These are phyloP conservation scores for Ogataea pignaliae DNA, from an alignment of 805 yeast species.

Conservation along the genomic window DNA sequence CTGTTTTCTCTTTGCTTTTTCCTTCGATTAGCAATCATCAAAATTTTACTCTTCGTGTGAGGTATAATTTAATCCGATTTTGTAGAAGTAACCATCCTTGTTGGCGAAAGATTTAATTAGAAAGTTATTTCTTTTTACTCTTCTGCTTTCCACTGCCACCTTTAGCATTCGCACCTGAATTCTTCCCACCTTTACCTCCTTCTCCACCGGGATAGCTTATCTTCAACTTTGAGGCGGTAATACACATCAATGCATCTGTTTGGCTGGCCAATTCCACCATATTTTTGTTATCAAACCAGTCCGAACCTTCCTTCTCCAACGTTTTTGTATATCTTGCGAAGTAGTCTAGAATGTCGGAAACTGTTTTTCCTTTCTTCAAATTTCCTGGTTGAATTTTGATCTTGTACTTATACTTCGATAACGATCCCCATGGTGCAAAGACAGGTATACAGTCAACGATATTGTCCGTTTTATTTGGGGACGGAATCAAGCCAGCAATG, in stretches of 20 bases:
- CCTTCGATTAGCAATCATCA: no score
- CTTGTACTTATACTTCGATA: conserved; percentile 71
- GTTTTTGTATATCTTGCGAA: conserved; percentile 37
- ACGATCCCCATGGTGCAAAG: conserved; percentile 89
- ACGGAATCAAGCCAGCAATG: conserved; percentile 32
- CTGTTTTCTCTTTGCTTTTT: no score
- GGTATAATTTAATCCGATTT: no score
- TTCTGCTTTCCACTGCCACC: conserved; percentile 8
- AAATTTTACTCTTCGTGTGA: no score
- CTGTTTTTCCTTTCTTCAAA: conserved; percentile 83
- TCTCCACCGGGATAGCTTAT: conserved; percentile 51
- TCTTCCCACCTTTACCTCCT: conserved; percentile 12
- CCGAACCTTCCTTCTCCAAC: conserved; percentile 33
- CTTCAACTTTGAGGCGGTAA: conserved; percentile 72
- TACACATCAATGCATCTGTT: conserved; percentile 58
- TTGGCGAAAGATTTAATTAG: no score
- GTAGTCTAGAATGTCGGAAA: conserved; percentile 60
- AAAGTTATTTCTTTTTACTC: conserved; percentile 22
- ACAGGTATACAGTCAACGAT: conserved; percentile 70
- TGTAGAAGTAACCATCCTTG: no score
- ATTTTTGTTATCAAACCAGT: conserved; percentile 70
- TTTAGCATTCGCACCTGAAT: background rate
- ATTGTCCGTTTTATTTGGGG: conserved; percentile 46
- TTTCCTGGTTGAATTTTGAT: conserved; percentile 77
- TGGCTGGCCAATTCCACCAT: conserved; percentile 53